Conservation (phyloP, 139 green algal species). For the Coccomyxa sp. region DNA sequence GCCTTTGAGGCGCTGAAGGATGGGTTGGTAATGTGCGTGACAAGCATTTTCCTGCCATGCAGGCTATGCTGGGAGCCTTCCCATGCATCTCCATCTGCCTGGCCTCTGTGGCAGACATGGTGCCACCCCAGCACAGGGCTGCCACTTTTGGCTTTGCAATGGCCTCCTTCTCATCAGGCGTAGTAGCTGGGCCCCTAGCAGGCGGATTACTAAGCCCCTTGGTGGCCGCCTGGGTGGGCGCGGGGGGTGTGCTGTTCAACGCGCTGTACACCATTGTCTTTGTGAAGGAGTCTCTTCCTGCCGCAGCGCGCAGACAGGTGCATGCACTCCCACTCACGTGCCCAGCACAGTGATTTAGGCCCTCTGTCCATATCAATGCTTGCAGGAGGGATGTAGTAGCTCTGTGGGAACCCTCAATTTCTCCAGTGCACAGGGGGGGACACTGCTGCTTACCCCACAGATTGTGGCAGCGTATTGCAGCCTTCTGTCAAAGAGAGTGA, state of each 20-base stretch:
- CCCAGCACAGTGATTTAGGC: no score
- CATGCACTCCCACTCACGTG: no score
- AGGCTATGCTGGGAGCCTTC: slow-evolving; percentile 42
- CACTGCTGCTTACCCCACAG: no score
- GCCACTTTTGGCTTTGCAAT: slow-evolving; percentile 56
- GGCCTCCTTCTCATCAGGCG: slow-evolving; percentile 40
- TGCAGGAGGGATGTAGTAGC: no score
- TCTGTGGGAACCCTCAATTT: no score
- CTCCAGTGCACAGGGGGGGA: no score
- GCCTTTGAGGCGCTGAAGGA: no score
- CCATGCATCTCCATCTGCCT: slow-evolving; percentile 49
- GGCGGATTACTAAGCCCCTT: slow-evolving; percentile 20
- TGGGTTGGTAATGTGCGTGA: no score
- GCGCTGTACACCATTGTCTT: slow-evolving; percentile 18
- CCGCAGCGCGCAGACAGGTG: slow-evolving; percentile 10
- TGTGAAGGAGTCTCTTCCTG: slow-evolving; percentile 30
- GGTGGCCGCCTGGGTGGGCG: slow-evolving; percentile 5
- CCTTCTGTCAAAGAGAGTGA: no score
- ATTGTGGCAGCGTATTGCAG: no score
- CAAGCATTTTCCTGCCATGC: background rate
- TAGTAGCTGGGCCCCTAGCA: slow-evolving; percentile 22
- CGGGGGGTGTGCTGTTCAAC: slow-evolving; percentile 1
- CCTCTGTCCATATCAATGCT: no score
- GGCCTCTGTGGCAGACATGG: slow-evolving; percentile 51
- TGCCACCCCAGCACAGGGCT: slow-evolving; percentile 43